A percentile compares a stretch with the other conserved stretches of the same genome.
These are phyloP conservation scores for Leccinum pallidistipes DNA, from an alignment of 1,284 basidiomycete genomes.

Conservation along the genomic window DNA sequence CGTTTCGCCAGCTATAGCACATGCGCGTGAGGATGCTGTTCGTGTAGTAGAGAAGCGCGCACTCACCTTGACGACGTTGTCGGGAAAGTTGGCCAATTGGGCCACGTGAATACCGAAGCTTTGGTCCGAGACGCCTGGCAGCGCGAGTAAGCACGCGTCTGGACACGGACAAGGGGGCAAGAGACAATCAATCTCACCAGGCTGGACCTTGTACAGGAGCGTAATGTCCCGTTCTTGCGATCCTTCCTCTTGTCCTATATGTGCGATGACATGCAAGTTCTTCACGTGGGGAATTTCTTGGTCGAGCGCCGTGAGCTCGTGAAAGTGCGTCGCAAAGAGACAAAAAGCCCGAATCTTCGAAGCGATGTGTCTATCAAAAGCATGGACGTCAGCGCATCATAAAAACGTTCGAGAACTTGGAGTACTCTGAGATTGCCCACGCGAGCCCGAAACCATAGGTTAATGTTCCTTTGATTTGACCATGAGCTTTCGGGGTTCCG, in stretches of 20 bases:
- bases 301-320: slow-evolving; percentile 92
- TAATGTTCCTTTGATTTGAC: slow-evolving; percentile 68
- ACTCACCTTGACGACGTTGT: slow-evolving; percentile 84
- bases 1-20: slow-evolving; percentile 80
- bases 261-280: slow-evolving; percentile 95
- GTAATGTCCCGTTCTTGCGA: slow-evolving; percentile 86
- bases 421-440: slow-evolving; percentile 96
- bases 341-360: slow-evolving; percentile 91
- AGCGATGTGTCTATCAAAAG: slow-evolving; percentile 80
- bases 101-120: slow-evolving; percentile 99
- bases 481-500: not conserved
- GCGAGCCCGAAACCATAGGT: slow-evolving; percentile 98
- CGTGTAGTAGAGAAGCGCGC: not conserved
- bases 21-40: not conserved
- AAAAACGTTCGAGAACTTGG: not conserved
- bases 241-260: slow-evolving; percentile 69
- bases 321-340: slow-evolving; percentile 97
- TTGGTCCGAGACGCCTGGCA: slow-evolving; percentile 83
- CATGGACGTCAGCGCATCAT: not conserved
- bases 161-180: not conserved
- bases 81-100: slow-evolving; percentile 94
- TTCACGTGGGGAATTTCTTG: slow-evolving; percentile 81
- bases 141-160: slow-evolving; percentile 6
- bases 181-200: slow-evolving; percentile 51
- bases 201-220: slow-evolving; percentile 92